A percentile compares a stretch with the other conserved stretches of the same genome.
Evolutionary conservation across 164 flowering plant species (phyloP).

Genomic region (Kalanchoe fedtschenkoi): DNA sequence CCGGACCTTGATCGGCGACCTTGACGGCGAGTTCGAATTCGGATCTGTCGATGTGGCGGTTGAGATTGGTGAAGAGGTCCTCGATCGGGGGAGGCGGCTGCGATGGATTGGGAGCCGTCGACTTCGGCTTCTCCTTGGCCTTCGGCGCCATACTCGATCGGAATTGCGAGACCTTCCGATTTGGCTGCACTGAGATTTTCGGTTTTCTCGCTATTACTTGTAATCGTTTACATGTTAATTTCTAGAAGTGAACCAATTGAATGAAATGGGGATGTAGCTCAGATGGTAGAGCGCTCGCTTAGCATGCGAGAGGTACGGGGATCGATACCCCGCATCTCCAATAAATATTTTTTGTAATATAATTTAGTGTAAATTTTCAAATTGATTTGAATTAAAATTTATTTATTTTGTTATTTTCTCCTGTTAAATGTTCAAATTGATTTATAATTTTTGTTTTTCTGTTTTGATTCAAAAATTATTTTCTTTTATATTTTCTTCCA

Average conservation of each 20-base stretch:
- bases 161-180: neutral
- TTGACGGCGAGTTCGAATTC: constrained; percentile 62
- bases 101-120: constrained; percentile 23
- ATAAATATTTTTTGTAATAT: too few species aligned
- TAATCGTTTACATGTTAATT: too few species aligned
- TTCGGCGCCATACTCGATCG: constrained; percentile 65
- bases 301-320: constrained; percentile 99
- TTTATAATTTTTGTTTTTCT: too few species aligned
- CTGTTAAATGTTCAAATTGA: too few species aligned
- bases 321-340: constrained; percentile 92
- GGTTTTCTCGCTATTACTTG: neutral
- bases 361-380: too few species aligned
- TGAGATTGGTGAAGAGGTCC: constrained; percentile 76
- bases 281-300: constrained; percentile 99
- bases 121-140: constrained; percentile 47
- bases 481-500: too few species aligned
- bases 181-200: neutral
- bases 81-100: constrained; percentile 50
- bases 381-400: too few species aligned
- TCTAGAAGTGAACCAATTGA: too few species aligned
- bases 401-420: too few species aligned
- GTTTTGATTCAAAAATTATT: too few species aligned
- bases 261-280: constrained; percentile 99
- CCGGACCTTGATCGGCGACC: constrained; percentile 72
- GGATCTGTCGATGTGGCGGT: constrained; percentile 52